These are phyloP conservation scores for Xylaria flabelliformis DNA, from an alignment of 495 filamentous ascomycete genomes.

Conservation along the genomic window DNA sequence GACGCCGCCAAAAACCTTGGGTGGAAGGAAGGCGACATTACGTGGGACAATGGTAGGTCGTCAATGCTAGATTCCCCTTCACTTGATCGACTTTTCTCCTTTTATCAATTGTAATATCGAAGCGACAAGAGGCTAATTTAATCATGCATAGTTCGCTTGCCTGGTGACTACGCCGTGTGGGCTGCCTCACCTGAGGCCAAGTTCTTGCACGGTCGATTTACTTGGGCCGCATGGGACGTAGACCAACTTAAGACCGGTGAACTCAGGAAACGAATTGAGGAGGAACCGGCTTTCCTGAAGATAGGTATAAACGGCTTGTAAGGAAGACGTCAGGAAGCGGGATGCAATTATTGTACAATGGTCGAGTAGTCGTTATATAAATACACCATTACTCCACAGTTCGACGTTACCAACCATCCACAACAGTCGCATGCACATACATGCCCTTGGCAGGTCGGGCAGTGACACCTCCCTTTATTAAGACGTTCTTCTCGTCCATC, in stretches of 20 bases:
- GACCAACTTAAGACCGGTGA: slow-evolving; percentile 52
- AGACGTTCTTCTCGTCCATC: slow-evolving; percentile 60
- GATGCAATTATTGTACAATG: slow-evolving; percentile 9
- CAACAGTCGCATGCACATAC: slow-evolving; percentile 62
- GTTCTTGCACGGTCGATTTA: slow-evolving; percentile 59
- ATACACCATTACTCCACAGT: not conserved
- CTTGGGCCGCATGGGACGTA: slow-evolving; percentile 61
- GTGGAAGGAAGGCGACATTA: slow-evolving; percentile 18
- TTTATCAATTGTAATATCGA: not conserved
- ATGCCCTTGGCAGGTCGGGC: slow-evolving; percentile 69
- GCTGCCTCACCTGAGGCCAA: slow-evolving; percentile 52
- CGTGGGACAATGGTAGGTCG: slow-evolving; percentile 48
- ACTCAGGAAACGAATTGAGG: slow-evolving; percentile 43
- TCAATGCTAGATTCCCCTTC: slow-evolving; percentile 19
- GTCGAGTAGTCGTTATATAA: slow-evolving; percentile 19
- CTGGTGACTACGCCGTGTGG: slow-evolving; percentile 59
- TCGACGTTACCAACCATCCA: slow-evolving; percentile 67
- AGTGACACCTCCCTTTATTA: slow-evolving; percentile 65
- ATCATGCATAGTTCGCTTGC: slow-evolving; percentile 43
- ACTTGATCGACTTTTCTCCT: not conserved
- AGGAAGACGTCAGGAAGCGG: not conserved
- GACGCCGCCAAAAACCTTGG: slow-evolving; percentile 35
- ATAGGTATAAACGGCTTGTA: slow-evolving; percentile 38
- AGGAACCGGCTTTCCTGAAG: slow-evolving; percentile 40
- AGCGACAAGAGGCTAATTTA: not conserved